Conservation (phyloP, 169 alveolate species). For the Plasmodium cynomolgi region DNA sequence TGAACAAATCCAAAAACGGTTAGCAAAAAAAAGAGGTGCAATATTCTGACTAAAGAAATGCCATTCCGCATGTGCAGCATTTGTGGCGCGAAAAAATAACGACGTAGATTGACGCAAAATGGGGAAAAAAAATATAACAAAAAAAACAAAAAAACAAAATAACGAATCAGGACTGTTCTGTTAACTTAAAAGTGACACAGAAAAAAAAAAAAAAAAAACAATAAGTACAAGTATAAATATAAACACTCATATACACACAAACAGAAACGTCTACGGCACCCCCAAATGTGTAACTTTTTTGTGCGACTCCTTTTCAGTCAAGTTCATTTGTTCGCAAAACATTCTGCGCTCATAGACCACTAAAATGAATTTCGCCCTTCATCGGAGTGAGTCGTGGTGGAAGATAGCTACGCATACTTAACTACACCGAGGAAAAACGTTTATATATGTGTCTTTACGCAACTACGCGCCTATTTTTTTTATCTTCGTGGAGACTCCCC, state of each 20-base stretch:
- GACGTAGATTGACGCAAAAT: not conserved
- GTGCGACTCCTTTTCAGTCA: not conserved
- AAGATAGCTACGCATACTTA: not conserved
- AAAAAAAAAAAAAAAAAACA: not conserved
- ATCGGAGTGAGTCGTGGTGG: not conserved
- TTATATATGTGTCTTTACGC: not conserved
- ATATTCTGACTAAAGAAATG: not conserved
- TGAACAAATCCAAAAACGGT: not conserved
- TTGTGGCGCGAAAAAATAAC: conserved; percentile 7
- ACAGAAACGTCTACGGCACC: not conserved
- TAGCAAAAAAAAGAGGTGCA: not conserved
- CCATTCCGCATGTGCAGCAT: conserved; percentile 4
- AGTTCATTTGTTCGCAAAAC: not conserved
- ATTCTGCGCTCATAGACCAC: not conserved
- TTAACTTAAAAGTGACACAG: conserved; percentile 7
- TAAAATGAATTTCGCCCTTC: not conserved
- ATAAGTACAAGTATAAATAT: not conserved
- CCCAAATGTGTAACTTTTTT: not conserved
- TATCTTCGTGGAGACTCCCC: not conserved
- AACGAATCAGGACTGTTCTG: conserved; percentile 30
- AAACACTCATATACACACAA: not conserved
- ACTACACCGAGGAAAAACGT: not conserved
- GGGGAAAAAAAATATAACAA: not conserved
- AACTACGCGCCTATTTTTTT: not conserved
- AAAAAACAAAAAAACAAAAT: conserved; percentile 5